Evolutionary conservation across 441 rosid genomes (phyloP), one percentile per base, ranked within the genome.

Genomic region (Eutrema salsugineum): DNA sequence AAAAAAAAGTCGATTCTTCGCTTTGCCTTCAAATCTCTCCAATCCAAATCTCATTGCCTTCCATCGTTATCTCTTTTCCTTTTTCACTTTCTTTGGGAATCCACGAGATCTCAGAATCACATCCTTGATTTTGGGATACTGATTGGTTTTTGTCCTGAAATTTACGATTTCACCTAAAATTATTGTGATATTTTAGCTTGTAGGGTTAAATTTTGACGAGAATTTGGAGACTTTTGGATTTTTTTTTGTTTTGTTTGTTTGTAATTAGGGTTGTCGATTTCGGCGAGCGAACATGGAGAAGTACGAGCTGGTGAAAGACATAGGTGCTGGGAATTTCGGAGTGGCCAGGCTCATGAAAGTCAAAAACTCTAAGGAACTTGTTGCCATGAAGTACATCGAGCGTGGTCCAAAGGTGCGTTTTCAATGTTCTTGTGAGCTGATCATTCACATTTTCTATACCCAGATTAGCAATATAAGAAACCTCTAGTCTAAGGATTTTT

Each of bases 311-410:
- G 82, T 91, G 73, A 89, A 89, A 82, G 96, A 91, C 50, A 86
- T 89, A 62, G 97, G 96, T 83, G 81, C 92, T 53, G 97, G 97
- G 75, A 89, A 89, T 82, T 89, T 87, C 24, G 97, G 94, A 30
- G 86, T 91, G 8, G 92, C 95, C 0, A 85, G 93, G 84, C 91
- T 91, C 35, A 87, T 91, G 93, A 82, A 88, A 82, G 84, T 86
- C 68, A 89, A 86, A 78, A 70, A 78, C 28, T 88, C 97, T 17
- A 85, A 73, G 70, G 97, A 89, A 68, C 87, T 85, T 27, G 93
- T 91, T 40, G 96, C 96, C 70, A 86, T 91, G 91, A 91, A 91
- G 84, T 91, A 85, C 79, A 89, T 91, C 82, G 97, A 91, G 63
- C 96, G 96, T 53, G 97, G 96, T 35, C 85, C 39, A 11, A 91